Conservation (phyloP, 2,329 filamentous ascomycete genomes). For the Microcyclospora pomicola region DNA sequence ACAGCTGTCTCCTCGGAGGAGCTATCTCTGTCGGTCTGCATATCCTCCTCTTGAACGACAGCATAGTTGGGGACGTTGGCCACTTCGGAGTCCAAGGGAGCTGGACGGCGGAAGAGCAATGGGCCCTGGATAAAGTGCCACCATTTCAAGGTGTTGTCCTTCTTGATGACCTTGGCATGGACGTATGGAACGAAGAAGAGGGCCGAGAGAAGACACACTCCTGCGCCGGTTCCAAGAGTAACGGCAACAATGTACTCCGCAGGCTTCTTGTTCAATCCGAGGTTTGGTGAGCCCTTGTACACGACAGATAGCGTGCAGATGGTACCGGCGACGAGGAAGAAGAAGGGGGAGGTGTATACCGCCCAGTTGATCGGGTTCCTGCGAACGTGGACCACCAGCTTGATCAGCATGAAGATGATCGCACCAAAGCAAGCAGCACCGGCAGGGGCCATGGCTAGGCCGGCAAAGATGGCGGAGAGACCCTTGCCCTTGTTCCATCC, state of each 20-base stretch:
- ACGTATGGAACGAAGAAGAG: constrained; percentile 27
- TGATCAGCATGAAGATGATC: constrained; percentile 36
- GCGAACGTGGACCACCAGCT: constrained; percentile 37
- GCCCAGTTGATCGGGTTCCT: constrained; percentile 36
- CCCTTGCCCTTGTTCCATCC: constrained; percentile 30
- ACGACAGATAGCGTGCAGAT: constrained; percentile 47
- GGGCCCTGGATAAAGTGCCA: constrained; percentile 23
- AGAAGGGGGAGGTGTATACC: constrained; percentile 36
- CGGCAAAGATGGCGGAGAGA: constrained; percentile 30
- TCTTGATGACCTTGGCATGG: constrained; percentile 18
- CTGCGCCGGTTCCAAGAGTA: constrained; percentile 29
- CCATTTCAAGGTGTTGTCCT: constrained; percentile 20
- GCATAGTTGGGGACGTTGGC: constrained; percentile 61
- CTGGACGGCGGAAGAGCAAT: constrained; percentile 37
- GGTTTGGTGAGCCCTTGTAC: constrained; percentile 30
- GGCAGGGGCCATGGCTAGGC: constrained; percentile 36
- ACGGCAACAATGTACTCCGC: constrained; percentile 36
- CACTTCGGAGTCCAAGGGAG: constrained; percentile 37
- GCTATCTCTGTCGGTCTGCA: constrained; percentile 19
- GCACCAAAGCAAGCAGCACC: constrained; percentile 36
- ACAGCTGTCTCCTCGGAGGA: not conserved
- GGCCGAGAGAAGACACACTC: constrained; percentile 28
- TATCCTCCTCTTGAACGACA: constrained; percentile 53
- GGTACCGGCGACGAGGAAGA: constrained; percentile 35
- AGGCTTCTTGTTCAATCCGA: constrained; percentile 32